These are phyloP conservation scores for Schizophyllum commune DNA, from an alignment of 1,284 basidiomycete species.

Conservation along the genomic window DNA sequence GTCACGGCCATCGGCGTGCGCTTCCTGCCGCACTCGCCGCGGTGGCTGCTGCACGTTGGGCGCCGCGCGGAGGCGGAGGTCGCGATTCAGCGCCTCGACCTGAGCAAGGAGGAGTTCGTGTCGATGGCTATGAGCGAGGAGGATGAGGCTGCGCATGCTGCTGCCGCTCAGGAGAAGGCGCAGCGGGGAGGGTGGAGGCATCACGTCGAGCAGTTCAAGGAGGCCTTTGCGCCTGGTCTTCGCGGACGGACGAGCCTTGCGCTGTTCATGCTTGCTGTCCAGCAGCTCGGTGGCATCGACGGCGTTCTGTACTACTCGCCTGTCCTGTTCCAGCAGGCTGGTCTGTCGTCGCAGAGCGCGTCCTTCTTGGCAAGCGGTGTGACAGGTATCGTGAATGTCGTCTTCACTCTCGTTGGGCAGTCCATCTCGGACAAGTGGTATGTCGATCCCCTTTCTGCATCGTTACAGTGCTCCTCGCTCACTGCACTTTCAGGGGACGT, in stretches of 20 bases:
- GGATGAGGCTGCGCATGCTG: background rate
- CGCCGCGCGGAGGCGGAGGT: constrained; percentile 24
- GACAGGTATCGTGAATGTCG: constrained; percentile 40
- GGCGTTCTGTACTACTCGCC: constrained; percentile 42
- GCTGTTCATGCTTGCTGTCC: constrained; percentile 38
- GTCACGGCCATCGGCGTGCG: constrained; percentile 35
- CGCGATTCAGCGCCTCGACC: constrained; percentile 23
- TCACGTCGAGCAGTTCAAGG: background rate
- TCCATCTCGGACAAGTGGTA: constrained; percentile 28
- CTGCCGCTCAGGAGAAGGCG: background rate
- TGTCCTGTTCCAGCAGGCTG: constrained; percentile 41
- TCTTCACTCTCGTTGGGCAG: constrained; percentile 34
- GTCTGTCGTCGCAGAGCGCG: constrained; percentile 34
- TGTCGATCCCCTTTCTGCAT: background rate
- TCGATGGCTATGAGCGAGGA: constrained; percentile 1
- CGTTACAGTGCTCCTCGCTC: background rate
- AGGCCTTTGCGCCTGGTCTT: background rate
- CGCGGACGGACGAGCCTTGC: constrained; percentile 33
- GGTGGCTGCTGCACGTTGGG: constrained; percentile 39
- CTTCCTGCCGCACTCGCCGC: constrained; percentile 45
- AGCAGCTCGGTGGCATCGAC: constrained; percentile 33
- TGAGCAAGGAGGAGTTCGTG: constrained; percentile 10
- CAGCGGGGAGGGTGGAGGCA: background rate
- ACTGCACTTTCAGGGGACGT: constrained; percentile 24
- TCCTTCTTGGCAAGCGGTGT: constrained; percentile 47